Conservation (phyloP, 495 filamentous ascomycete species). For the Talaromyces adpressus region DNA sequence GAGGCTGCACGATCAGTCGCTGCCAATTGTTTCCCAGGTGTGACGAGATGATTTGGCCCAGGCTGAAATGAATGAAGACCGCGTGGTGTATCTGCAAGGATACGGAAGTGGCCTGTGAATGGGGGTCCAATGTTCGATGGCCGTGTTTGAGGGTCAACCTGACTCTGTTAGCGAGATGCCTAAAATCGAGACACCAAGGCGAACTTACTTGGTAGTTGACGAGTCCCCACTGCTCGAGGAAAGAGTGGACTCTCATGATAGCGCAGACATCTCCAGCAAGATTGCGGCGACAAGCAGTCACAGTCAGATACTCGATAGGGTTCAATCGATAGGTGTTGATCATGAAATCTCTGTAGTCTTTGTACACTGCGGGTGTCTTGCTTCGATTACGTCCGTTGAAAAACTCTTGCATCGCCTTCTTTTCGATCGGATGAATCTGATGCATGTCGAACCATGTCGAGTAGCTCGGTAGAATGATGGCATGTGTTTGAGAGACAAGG, state of each 20-base stretch:
- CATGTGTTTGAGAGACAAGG: conserved; percentile 83
- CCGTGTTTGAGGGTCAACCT: conserved; percentile 94
- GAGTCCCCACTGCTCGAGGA: conserved; percentile 98
- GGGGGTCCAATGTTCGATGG: conserved; percentile 94
- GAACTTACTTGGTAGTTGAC: conserved; percentile 89
- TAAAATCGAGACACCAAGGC: background rate
- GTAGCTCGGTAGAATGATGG: conserved; percentile 93
- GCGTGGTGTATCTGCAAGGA: conserved; percentile 89
- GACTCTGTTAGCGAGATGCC: background rate
- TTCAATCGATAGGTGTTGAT: conserved; percentile 97
- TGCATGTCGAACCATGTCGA: conserved; percentile 99
- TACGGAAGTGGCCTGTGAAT: conserved; percentile 93
- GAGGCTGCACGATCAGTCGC: conserved; percentile 71
- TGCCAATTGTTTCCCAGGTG: conserved; percentile 64
- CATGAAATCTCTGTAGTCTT: conserved; percentile 99
- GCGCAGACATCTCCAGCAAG: conserved; percentile 96
- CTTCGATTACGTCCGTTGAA: conserved; percentile 97
- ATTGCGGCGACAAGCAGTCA: conserved; percentile 95
- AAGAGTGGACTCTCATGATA: conserved; percentile 96
- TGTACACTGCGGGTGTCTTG: conserved; percentile 96
- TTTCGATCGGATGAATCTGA: conserved; percentile 76
- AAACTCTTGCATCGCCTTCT: conserved; percentile 89
- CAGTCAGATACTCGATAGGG: conserved; percentile 90
- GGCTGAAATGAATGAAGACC: conserved; percentile 94
- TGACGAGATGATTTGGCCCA: conserved; percentile 63